Conservation (phyloP, 2,329 filamentous ascomycete species). For the Nannizziopsis barbatae region DNA sequence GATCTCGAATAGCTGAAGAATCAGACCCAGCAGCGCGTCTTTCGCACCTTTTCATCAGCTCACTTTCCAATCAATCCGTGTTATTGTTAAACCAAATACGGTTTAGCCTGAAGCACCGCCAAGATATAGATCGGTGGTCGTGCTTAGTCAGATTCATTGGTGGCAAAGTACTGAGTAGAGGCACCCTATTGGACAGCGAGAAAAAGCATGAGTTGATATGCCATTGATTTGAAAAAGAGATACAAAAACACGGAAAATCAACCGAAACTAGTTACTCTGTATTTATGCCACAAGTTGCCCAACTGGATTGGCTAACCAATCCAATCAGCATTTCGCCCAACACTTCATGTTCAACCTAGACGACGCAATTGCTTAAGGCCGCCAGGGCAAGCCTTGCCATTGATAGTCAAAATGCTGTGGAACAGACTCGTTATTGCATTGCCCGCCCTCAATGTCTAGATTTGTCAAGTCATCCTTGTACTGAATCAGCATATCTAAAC, state of each 20-base stretch:
- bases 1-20: background rate
- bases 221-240: no score
- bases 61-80: background rate
- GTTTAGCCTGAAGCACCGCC: background rate
- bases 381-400: conserved; percentile 42
- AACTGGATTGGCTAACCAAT: no score
- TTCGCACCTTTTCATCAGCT: no score
- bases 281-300: no score
- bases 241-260: no score
- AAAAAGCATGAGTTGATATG: no score
- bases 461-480: conserved; percentile 49
- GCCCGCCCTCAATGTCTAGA: conserved; percentile 55
- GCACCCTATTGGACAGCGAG: no score
- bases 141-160: background rate
- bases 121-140: background rate
- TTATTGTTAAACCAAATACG: conserved; percentile 2
- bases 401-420: conserved; percentile 61
- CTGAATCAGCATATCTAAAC: background rate
- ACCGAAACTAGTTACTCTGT: no score
- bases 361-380: background rate
- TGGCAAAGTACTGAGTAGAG: no score
- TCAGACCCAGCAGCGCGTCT: no score
- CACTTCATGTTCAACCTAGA: no score
- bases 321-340: no score
- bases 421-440: conserved; percentile 55